A percentile compares a stretch with the other conserved stretches of the same genome.
These are phyloP conservation scores for Oenanthe javanica DNA, from an alignment of 140 eudicot genomes.

Conservation along the genomic window DNA sequence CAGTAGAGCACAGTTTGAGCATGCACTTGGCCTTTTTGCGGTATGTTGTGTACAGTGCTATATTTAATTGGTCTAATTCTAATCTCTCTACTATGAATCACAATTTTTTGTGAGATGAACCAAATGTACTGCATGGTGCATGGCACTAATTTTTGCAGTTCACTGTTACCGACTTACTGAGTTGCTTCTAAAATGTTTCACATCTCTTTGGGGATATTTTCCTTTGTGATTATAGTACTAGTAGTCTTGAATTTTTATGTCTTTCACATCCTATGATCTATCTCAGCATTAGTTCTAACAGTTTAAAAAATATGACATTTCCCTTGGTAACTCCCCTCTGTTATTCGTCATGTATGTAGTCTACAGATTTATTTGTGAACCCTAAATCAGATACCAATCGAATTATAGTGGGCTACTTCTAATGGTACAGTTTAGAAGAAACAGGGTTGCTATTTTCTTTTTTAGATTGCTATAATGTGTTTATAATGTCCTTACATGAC, in stretches of 20 bases:
- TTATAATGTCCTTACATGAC: neutral
- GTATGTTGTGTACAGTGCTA: conserved; percentile 26
- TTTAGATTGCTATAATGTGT: neutral
- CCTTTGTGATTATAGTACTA: neutral
- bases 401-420: neutral
- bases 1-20: conserved; percentile 79
- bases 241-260: neutral
- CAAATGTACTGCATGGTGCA: neutral
- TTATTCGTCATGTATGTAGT: neutral
- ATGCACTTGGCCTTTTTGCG: conserved; percentile 66
- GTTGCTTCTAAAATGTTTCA: neutral
- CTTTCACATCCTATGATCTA: neutral
- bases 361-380: neutral
- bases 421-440: neutral
- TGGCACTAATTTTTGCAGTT: neutral
- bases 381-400: neutral
- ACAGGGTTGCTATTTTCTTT: neutral
- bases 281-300: neutral
- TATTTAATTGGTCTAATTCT: neutral
- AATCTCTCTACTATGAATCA: neutral
- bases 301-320: neutral
- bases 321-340: neutral
- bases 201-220: neutral
- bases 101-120: neutral
- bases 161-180: neutral